Evolutionary conservation across 306 rosid species (phyloP), one percentile per base, ranked within the genome.

Genomic region (Lagenaria siceraria): DNA sequence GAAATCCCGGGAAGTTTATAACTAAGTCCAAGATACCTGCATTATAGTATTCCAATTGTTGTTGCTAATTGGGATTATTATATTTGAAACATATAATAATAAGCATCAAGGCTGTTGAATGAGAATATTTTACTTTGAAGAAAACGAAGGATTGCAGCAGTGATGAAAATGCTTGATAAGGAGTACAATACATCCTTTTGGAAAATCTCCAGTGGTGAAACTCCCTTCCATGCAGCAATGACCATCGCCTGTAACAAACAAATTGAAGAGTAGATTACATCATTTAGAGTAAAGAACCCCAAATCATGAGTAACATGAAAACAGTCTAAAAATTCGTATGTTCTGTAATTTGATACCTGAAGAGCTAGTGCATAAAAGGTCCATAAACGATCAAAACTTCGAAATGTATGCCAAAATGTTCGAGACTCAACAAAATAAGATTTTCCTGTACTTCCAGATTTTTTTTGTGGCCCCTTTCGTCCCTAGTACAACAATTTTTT

Each of bases 311-410:
- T 8, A 21, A 63, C 31, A 56, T 49, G 78, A 36, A 52, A 21
- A 31, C 74, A 65, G 9, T 19, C 22, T 36, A 25, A 66, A 12
- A 76, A 61, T 11, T 76, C 82, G 80, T 77, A 33, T 74, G 55
- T 40, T 80, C 68, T 63, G 81, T 75, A 84, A 73, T 74, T 66
- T 71, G 77, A 33, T 89, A 95, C 98, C 98, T 95, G 98, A 81
- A 92, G 83, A 77, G 78, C 90, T 82, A 95, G 90, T 36, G 90
- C 12, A 82, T 92, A 95, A 81, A 95, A 95, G 78, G 97, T 95
- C 98, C 98, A 95, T 49, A 95, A 76, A 74, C 98, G 91, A 89
- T 95, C 98, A 82, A 95, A 95, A 82, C 89, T 88, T 75, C 93
- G 89, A 83, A 90, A 95, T 68, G 90, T 84, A 83, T 95, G 91